Base-by-base conservation (phyloP, 495 filamentous ascomycete genomes). In the Diplogelasinospora grovesii region DNA sequence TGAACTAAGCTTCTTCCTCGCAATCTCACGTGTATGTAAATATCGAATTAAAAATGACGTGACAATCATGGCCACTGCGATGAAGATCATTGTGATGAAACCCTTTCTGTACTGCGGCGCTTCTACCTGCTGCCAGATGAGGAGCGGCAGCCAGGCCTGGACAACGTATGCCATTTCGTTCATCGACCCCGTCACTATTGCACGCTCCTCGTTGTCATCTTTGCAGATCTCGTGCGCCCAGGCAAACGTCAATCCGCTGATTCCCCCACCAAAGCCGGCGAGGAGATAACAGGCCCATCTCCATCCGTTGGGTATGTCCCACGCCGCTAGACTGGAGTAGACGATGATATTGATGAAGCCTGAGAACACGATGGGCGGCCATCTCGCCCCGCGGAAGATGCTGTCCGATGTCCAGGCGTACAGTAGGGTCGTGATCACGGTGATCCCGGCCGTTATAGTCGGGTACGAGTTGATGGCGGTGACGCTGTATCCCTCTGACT, bases 181-280 rank as follows among this genome's bases (percentile, higher is more conserved):
- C 65, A 71, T 69, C 10, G 59, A 36, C 6, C 39, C 63, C 3
- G 63, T 53, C 4, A 77, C 71, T 11, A 79, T 41, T 2, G 75
- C 69, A n/a, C 78, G 54, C 50, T 80, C 74, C 46, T 75, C 69
- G 16, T 70, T 69, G 34, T 73, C 71, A 19, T 63, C 62, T 8
- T 56, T 56, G 45, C 63, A 78, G 52, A 68, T 72, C 48, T 63
- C 75, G 49, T 78, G 70, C 2, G 72, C 69, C 75, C 74, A 79
- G 15, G 58, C 57, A 38, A 55, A 68, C 14, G 48, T 63, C 21
- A 66, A 34, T 18, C 63, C 63, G 16, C 54, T 59, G 29, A 64
- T 52, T 4, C 60, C 59, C 29, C 55, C 32, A 38, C 56, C 43
- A 22, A 65, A 63, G 50, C 54, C 45, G 56, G 69, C 36, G 53